Evolutionary conservation across 805 yeast species (phyloP), one percentile per base, ranked within the genome.

Genomic region (Monosporozyma servazzii): DNA sequence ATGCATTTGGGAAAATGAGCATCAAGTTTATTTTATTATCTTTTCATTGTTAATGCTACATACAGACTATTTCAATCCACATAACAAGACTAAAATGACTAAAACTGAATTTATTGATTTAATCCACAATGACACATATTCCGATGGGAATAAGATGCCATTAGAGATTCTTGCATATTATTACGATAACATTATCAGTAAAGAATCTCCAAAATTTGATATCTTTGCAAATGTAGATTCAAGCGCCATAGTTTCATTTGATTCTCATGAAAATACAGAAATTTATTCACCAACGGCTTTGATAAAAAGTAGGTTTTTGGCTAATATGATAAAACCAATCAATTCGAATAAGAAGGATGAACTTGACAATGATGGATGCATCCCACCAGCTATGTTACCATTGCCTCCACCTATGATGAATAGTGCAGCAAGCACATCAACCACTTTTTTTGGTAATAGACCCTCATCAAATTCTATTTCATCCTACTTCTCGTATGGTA

Each of bases 1-100:
- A 42, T 53, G 55, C 31, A 49, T 58, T 2, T 72, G 75, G 75
- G 61, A 59, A 17, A 58, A 61, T 53, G 53, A 60, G 7, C 86
- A 82, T 51, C 79, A 80, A 43, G 79, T 84, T 8, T 82, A 84
- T 59, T 77, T 82, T 46, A 61, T 84, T 11, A 73, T 81, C 1
- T 86, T 81, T 59, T 81, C 88, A 2, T 64, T 86, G 42, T 71
- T 86, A 45, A 81, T 86, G 75, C 68, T 86, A 31, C 91, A 86
- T 61, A 86, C 93, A 0, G 93, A 85, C 61, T 76, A 71, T 52
- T 86, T 82, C 69, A 86, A 85, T 66, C 74, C 75, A 18, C 81
- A 77, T 62, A 84, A 84, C 66, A 80, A 77, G 58, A 75, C 70
- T 51, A 86, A 86, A 62, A 84, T 86, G 86, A 67, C 80, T 9